Percentiles rank a stretch among this genome's conserved stretches.
Conservation (phyloP, 805 yeast species). For the Lachancea nothofagi region DNA sequence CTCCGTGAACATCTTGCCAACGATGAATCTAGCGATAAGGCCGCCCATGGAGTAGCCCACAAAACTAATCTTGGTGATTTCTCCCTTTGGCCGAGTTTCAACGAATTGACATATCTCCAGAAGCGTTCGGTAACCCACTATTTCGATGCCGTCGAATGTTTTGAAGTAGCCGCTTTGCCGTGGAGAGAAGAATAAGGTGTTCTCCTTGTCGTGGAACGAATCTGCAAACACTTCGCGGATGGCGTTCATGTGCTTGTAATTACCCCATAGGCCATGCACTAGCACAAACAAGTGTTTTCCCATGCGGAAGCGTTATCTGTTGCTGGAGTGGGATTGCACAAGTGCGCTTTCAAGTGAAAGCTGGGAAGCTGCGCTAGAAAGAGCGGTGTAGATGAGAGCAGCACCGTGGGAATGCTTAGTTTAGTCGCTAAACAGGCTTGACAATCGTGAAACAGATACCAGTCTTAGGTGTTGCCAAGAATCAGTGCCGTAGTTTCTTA, state of each 20-base stretch:
- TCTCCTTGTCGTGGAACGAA: slow-evolving; percentile 36
- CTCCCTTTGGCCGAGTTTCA: slow-evolving; percentile 31
- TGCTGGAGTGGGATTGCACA: no score
- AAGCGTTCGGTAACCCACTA: slow-evolving; percentile 64
- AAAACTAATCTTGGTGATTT: slow-evolving; percentile 51
- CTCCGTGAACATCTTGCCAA: slow-evolving; percentile 59
- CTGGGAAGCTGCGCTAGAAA: background rate
- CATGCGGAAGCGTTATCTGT: slow-evolving; percentile 1
- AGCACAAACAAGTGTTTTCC: slow-evolving; percentile 58
- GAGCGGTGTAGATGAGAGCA: no score
- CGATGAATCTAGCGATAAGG: slow-evolving; percentile 68
- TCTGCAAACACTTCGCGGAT: slow-evolving; percentile 40
- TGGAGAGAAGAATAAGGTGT: slow-evolving; percentile 43
- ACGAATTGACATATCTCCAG: slow-evolving; percentile 53
- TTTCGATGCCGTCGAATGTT: slow-evolving; percentile 80
- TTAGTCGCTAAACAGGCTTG: no score
- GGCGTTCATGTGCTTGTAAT: slow-evolving; percentile 50
- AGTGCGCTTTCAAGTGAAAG: background rate
- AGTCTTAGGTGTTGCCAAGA: no score
- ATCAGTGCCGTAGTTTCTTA: no score
- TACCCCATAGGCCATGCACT: slow-evolving; percentile 78
- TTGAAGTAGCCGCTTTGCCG: slow-evolving; percentile 60
- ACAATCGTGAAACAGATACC: no score
- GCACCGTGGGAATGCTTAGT: no score
- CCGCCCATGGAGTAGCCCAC: slow-evolving; percentile 93